A percentile compares a stretch with the other conserved stretches of the same genome.
These are phyloP conservation scores for Zalaria obscura DNA, from an alignment of 2,329 filamentous ascomycete species.

Conservation along the genomic window DNA sequence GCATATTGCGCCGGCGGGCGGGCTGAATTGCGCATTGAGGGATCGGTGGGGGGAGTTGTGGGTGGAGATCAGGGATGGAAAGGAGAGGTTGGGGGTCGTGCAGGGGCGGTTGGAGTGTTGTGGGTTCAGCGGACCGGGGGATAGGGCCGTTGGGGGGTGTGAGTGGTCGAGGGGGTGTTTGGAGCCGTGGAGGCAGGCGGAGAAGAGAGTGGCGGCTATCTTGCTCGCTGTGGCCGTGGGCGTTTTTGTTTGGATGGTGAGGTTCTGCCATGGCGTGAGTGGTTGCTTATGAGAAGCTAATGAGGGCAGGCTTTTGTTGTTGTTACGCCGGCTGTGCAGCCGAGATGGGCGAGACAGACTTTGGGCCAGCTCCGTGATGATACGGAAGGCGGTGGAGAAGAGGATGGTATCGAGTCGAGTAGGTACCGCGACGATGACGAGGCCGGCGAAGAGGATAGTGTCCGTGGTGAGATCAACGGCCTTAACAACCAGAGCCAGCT, in stretches of 20 bases:
- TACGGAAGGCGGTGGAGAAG: constrained; percentile 8
- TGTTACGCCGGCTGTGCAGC: constrained; percentile 11
- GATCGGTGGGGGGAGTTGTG: constrained; percentile 43
- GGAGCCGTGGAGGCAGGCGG: constrained; percentile 40
- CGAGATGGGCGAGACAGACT: constrained; percentile 10
- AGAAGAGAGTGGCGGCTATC: constrained; percentile 39
- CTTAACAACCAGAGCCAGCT: background rate
- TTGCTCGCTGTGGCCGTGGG: constrained; percentile 40
- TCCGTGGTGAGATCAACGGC: constrained; percentile 12
- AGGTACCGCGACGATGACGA: constrained; percentile 4
- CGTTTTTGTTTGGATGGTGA: constrained; percentile 43
- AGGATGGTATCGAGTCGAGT: constrained; percentile 1
- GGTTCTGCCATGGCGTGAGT: constrained; percentile 5
- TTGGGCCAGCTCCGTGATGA: constrained; percentile 9
- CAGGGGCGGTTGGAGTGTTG: constrained; percentile 56
- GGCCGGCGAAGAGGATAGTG: constrained; percentile 11
- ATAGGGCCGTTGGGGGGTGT: constrained; percentile 39
- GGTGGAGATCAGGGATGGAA: constrained; percentile 29
- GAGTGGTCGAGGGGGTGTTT: constrained; percentile 35
- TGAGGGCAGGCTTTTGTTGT: constrained; percentile 12
- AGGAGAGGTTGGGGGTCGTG: constrained; percentile 37
- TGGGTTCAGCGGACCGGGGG: constrained; percentile 41
- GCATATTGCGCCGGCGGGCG: constrained; percentile 23
- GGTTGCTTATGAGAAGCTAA: constrained; percentile 1
- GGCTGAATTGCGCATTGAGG: constrained; percentile 40